phyloP scores from a whole-genome alignment of 371 early-diverging fungal species.

The Blastocladiella emersonii region DNA sequence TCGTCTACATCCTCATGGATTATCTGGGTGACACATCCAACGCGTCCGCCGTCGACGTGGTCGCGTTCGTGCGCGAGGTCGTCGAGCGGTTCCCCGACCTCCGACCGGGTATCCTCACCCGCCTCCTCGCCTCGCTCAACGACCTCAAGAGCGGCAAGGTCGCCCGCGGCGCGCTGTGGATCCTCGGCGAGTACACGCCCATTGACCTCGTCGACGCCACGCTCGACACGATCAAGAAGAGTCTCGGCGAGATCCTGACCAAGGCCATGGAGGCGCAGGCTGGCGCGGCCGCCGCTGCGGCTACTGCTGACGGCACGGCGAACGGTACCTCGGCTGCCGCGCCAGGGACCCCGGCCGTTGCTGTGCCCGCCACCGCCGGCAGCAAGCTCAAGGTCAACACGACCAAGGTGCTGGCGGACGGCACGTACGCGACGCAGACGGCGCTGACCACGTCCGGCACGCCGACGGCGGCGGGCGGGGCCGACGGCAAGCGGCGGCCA shows the following conservation, averaged over 20 bases:
- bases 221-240: slow-evolving; percentile 5
- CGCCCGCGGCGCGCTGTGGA: slow-evolving; percentile 92
- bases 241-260: slow-evolving; percentile 83
- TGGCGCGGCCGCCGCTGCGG: not conserved
- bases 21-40: slow-evolving; percentile 78
- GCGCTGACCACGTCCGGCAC: slow-evolving; percentile 40
- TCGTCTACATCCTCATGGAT: slow-evolving; percentile 86
- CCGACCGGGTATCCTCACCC: slow-evolving; percentile 59
- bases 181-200: slow-evolving; percentile 84
- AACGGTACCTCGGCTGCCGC: not conserved
- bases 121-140: slow-evolving; percentile 61
- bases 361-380: not conserved
- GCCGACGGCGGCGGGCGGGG: slow-evolving; percentile 10
- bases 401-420: slow-evolving; percentile 49
- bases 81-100: slow-evolving; percentile 86
- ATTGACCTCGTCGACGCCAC: slow-evolving; percentile 6
- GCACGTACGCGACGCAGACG: slow-evolving; percentile 92
- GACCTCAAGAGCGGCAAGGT: slow-evolving; percentile 92
- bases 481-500: slow-evolving; percentile 10
- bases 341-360: not conserved
- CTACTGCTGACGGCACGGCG: not conserved
- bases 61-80: slow-evolving; percentile 89
- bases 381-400: not conserved
- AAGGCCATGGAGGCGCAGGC: slow-evolving; percentile 39
- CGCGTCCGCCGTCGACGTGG: slow-evolving; percentile 86